Evolutionary conservation across 768 basidiomycete species (phyloP).

Genomic region (Boletus reticuloceps): DNA sequence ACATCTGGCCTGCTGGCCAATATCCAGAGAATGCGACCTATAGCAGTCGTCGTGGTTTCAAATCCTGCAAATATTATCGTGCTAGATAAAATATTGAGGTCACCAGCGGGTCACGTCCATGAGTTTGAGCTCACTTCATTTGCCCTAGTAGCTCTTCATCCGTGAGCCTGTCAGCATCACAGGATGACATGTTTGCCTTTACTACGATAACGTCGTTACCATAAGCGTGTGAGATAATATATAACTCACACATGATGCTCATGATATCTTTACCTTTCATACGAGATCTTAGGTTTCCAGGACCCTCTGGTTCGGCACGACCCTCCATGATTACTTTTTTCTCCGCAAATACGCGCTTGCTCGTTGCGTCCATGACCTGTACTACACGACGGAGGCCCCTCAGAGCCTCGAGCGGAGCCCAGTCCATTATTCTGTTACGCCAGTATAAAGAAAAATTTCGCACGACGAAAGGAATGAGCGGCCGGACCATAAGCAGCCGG

Average conservation of each 20-base stretch:
- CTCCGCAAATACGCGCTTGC: constrained; percentile 25
- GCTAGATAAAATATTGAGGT: constrained; percentile 16
- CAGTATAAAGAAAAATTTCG: constrained; percentile 27
- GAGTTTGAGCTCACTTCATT: constrained; percentile 31
- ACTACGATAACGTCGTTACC: constrained; percentile 21
- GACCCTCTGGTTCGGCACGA: constrained; percentile 4
- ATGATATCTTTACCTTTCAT: constrained; percentile 35
- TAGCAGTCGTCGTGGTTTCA: constrained; percentile 30
- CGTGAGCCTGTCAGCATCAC: constrained; percentile 30
- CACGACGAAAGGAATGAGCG: constrained; percentile 31
- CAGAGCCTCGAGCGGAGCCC: constrained; percentile 29
- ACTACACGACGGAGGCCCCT: constrained; percentile 26
- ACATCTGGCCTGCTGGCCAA: constrained; percentile 30
- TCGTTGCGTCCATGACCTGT: constrained; percentile 29
- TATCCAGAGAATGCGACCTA: constrained; percentile 34
- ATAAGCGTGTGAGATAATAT: neutral
- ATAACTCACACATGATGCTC: constrained; percentile 37
- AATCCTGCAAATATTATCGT: constrained; percentile 35
- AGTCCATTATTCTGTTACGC: constrained; percentile 35
- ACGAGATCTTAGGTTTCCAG: constrained; percentile 6
- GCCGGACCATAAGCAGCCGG: constrained; percentile 29
- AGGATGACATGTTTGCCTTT: constrained; percentile 30
- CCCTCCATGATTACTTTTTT: constrained; percentile 28
- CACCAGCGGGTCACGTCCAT: neutral
- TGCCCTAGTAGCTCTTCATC: constrained; percentile 38